Base-by-base conservation (phyloP, 257 asterid species). In the Linderniella brevidens region DNA sequence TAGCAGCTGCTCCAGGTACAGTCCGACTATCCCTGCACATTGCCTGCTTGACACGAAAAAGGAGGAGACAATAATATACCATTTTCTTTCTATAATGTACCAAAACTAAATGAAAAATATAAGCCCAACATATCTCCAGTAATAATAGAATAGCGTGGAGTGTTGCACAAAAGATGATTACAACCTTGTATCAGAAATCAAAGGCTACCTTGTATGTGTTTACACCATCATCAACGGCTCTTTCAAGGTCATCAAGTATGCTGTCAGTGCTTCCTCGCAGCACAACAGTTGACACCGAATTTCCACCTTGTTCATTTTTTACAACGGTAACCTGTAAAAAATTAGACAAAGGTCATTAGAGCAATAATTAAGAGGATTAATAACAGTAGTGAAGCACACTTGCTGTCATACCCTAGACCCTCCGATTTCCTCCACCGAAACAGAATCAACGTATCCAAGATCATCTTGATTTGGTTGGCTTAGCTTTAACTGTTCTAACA, bases 341-440 rank as follows among this genome's bases (percentile, higher is more conserved):
- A 64, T 49, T 13, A 58, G 18, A 55, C n/a, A 49, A n/a, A 55
- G 42, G 16, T 42, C 41, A 47, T 45, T 48, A 45, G 25, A 46
- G 36, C 41, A 61, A 52, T 11, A 17, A 43, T 15, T 38, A 19
- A 56, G 17, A 18, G 20, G 60, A 35, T 18, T 15, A 29, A 51
- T 47, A 46, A 36, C 36, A 25, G 3, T 29, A 8, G 25, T 17
- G 5, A 46, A 13, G 25, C 11, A 17, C 35, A 19, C 49, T 32
- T 48, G 49, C 40, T 8, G 32, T 13, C 79, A 51, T 90, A 92
- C 96, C 65, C 95, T 86, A 41, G 78, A 72, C 53, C 99, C 99
- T 61, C 99, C 99, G 59, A 92, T 76, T 71, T 92, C 99, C 67
- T 86, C 95, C 65, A 90, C 96, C 9, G 96, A 86, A 45, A 92